Evolutionary conservation across 2,329 filamentous ascomycete species (phyloP).

Genomic region (Fusarium fujikuroi): DNA sequence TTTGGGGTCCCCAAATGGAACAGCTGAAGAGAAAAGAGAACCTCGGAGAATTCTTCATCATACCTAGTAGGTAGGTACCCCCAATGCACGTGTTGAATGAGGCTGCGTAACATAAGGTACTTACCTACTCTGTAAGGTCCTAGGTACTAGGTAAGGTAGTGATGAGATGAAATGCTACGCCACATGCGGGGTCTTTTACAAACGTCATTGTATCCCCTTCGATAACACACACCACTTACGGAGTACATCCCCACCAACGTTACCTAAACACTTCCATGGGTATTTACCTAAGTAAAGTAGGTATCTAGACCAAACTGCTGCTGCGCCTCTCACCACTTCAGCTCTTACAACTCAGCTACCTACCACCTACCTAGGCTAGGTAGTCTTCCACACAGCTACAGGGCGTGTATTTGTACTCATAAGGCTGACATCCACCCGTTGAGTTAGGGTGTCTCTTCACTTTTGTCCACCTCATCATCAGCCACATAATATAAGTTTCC

Average conservation of each 20-base stretch:
- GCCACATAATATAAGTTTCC: conserved; percentile 15
- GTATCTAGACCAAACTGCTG: background rate
- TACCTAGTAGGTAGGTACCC: background rate
- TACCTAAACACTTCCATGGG: no score
- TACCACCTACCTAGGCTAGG: background rate
- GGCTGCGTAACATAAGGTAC: conserved; percentile 19
- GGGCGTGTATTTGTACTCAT: conserved; percentile 1
- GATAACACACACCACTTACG: background rate
- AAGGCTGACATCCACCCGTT: conserved; percentile 23
- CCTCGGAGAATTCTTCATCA: background rate
- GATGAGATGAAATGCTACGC: conserved; percentile 11
- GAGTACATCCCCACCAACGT: background rate
- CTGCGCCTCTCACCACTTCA: conserved; percentile 13
- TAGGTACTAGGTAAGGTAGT: background rate
- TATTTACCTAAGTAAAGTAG: no score
- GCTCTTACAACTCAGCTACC: background rate
- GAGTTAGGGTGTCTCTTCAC: background rate
- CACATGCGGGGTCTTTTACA: conserved; percentile 26
- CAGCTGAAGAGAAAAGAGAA: background rate
- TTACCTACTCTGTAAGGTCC: no score
- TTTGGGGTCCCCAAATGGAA: conserved; percentile 8
- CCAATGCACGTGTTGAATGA: background rate
- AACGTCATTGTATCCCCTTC: conserved; percentile 10
- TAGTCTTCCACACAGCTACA: background rate
- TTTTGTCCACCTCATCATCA: background rate